Evolutionary conservation across 1,284 basidiomycete genomes (phyloP).

Genomic region (Cystobasidium slooffiae): DNA sequence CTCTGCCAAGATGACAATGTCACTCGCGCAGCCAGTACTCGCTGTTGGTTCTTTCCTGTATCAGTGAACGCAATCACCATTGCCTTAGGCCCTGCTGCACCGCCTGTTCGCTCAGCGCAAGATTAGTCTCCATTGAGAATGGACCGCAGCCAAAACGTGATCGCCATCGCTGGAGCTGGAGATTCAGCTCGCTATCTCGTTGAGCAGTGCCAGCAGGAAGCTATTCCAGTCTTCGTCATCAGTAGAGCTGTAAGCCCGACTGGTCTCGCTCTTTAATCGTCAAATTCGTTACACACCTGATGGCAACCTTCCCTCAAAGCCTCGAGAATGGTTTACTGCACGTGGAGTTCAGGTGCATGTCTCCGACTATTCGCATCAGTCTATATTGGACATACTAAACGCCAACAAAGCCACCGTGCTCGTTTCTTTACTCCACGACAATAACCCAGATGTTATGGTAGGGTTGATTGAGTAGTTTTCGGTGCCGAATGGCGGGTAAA

Average conservation of each 20-base stretch:
- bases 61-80: too few relatives aligned
- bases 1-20: too few relatives aligned
- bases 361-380: conserved; percentile 7
- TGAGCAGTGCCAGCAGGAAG: neutral
- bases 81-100: too few relatives aligned
- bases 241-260: neutral
- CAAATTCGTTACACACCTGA: neutral
- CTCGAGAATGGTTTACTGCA: neutral
- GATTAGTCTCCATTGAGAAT: too few relatives aligned
- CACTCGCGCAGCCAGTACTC: too few relatives aligned
- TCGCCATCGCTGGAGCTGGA: conserved; percentile 19
- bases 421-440: conserved; percentile 4
- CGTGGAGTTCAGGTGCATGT: neutral
- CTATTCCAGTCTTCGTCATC: neutral
- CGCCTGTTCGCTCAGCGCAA: too few relatives aligned
- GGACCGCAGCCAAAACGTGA: neutral
- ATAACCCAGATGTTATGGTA: conserved; percentile 4
- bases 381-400: neutral
- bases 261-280: neutral
- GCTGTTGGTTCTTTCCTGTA: too few relatives aligned
- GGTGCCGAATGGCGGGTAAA: neutral
- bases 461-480: neutral
- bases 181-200: conserved; percentile 11
- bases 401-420: neutral
- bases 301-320: neutral